Percentiles rank a stretch among this genome's conserved stretches.
Conservation (phyloP, 495 filamentous ascomycete species). For the Annulohypoxylon stygium region DNA sequence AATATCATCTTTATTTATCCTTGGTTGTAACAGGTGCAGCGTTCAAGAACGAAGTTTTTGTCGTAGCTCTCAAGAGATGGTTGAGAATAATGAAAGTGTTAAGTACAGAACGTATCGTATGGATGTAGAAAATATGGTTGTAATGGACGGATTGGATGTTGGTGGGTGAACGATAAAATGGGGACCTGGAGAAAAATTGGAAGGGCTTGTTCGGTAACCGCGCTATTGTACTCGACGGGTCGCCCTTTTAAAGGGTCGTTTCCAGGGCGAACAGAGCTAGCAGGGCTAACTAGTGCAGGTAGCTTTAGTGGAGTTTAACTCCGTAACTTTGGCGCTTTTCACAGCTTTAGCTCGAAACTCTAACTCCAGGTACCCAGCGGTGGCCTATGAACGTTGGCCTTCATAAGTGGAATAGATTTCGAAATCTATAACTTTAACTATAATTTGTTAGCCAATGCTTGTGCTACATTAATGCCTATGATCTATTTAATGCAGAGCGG, state of each 20-base stretch:
- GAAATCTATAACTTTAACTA: too few relatives aligned
- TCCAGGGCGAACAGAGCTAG: not conserved
- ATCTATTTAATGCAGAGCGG: not conserved
- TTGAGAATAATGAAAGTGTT: slow-evolving; percentile 3
- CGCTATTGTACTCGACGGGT: slow-evolving; percentile 32
- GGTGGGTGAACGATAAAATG: not conserved
- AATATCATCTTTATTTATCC: slow-evolving; percentile 25
- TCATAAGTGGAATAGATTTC: too few relatives aligned
- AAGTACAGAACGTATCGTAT: not conserved
- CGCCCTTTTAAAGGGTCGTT: slow-evolving; percentile 34
- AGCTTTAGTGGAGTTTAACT: slow-evolving; percentile 21
- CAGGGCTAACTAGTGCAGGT: not conserved
- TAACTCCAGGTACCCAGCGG: slow-evolving; percentile 1
- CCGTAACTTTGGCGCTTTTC: not conserved
- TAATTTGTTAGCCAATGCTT: not conserved
- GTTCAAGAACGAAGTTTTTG: not conserved
- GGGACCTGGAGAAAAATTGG: slow-evolving; percentile 16
- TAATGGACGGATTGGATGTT: not conserved
- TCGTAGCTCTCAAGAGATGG: not conserved
- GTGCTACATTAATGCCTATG: not conserved
- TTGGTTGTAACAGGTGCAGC: slow-evolving; percentile 8
- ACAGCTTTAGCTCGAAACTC: slow-evolving; percentile 8
- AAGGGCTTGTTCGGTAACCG: slow-evolving; percentile 18
- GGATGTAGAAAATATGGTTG: not conserved
- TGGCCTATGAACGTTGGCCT: not conserved